These are phyloP conservation scores for Backusella australiensis DNA, from an alignment of 192 early-diverging fungal genomes.

Conservation along the genomic window DNA sequence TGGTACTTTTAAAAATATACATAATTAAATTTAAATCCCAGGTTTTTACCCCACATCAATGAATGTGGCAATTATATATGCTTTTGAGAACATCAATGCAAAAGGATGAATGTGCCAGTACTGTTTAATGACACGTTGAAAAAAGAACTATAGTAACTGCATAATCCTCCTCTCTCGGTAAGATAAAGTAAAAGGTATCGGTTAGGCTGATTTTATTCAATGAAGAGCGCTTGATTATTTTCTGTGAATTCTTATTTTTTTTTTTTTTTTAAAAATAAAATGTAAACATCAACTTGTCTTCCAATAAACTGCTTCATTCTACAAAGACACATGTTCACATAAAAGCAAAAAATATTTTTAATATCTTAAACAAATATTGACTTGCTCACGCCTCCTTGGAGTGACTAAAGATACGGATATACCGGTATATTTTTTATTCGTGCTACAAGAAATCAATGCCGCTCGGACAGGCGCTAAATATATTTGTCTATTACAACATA, in stretches of 20 bases:
- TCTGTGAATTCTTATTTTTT: not conserved
- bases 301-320: not conserved
- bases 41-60: not conserved
- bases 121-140: too few species aligned
- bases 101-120: too few species aligned
- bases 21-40: not conserved
- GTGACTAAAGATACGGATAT: not conserved
- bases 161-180: too few species aligned
- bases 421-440: conserved; percentile 1
- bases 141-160: too few species aligned
- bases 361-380: not conserved
- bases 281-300: not conserved
- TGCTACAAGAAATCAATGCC: not conserved
- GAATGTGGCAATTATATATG: not conserved
- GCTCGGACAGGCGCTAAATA: not conserved
- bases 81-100: not conserved
- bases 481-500: not conserved
- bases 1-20: not conserved
- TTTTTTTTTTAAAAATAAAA: not conserved
- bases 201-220: too few species aligned
- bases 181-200: too few species aligned
- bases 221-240: not conserved
- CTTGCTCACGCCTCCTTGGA: not conserved
- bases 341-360: not conserved
- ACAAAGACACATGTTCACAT: not conserved